Base-by-base conservation (phyloP, 2,329 filamentous ascomycete species). In the Didymella glomerata region DNA sequence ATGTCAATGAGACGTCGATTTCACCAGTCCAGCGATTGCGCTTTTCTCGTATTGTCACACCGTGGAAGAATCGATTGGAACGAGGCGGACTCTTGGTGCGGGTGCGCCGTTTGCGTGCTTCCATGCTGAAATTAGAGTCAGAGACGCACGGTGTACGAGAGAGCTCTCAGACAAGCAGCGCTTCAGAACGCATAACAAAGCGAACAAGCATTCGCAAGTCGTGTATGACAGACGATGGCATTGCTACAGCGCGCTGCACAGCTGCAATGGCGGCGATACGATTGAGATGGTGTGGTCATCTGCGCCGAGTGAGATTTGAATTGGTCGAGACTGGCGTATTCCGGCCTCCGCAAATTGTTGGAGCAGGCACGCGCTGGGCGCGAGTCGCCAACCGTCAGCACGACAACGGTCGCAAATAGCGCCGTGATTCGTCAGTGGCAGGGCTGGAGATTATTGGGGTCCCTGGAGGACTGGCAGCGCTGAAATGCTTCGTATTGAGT, bases 401-500 rank as follows among this genome's bases (percentile, higher is more conserved):
- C n/a, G 11, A 10, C 18, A 51, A 50, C 47, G 50, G 50, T 28
- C 8, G 28, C 34, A 18, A 54, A 27, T 36, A 34, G 56, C 47
- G 32, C 16, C 32, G 41, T 42, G 46, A 51, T 59, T 59, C 46
- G 56, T 11, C 27, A 22, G 34, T 30, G 3, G 22, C 57, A 22
- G 34, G 36, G 40, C 24, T 45, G 22, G 41, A 51, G 51, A 60
- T 54, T 55, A 55, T 48, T 51, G 36, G 41, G 32, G 67, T 63
- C 46, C 32, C 66, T 60, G 32, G 54, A 46, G 18, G 51, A 42
- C 25, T 45, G 54, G 36, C 10, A 55, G 56, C 50, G 38, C 52
- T 54, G 38, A 47, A 44, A 22, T 55, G 58, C 56, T 59, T 57
- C 57, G 54, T 60, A 32, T 47, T 61, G 61, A 69, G 53, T 66